Percentiles rank a stretch among this genome's conserved stretches.
Conservation (phyloP, 106 monocot species). For the Ottelia alismoides region DNA sequence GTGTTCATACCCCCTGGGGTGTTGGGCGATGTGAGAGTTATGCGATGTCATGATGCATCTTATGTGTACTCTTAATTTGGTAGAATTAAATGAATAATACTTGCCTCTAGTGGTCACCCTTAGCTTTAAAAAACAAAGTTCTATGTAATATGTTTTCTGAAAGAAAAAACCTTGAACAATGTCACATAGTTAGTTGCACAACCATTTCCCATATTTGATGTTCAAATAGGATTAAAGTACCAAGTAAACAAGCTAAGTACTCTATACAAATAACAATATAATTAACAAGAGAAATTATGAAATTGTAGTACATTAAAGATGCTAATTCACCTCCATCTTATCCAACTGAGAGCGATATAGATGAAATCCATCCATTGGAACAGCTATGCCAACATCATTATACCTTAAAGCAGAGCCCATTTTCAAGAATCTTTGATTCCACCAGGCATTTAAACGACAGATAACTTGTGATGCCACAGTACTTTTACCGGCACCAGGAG, state of each 20-base stretch:
- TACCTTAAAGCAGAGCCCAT: background rate
- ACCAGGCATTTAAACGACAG: conserved; percentile 40
- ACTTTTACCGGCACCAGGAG: conserved; percentile 79
- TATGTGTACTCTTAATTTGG: too few relatives aligned
- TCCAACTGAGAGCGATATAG: conserved; percentile 85
- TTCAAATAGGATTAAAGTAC: background rate
- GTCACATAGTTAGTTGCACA: too few relatives aligned
- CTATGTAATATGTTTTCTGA: too few relatives aligned
- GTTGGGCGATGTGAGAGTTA: too few relatives aligned
- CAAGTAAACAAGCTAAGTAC: background rate
- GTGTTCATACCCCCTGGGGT: too few relatives aligned
- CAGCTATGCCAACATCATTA: conserved; percentile 44
- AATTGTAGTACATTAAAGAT: background rate
- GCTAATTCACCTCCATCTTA: conserved; percentile 63
- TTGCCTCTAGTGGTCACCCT: too few relatives aligned
- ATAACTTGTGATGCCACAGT: conserved; percentile 73
- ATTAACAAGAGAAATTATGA: background rate
- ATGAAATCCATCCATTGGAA: conserved; percentile 99
- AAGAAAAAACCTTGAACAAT: too few relatives aligned
- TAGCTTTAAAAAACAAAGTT: too few relatives aligned
- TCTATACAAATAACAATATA: background rate
- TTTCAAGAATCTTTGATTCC: conserved; percentile 12
- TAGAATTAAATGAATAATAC: too few relatives aligned
- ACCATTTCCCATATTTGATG: background rate
- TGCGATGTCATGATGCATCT: too few relatives aligned